These are phyloP conservation scores for Clarireedia hainanense DNA, from an alignment of 2,329 filamentous ascomycete genomes.

Conservation along the genomic window DNA sequence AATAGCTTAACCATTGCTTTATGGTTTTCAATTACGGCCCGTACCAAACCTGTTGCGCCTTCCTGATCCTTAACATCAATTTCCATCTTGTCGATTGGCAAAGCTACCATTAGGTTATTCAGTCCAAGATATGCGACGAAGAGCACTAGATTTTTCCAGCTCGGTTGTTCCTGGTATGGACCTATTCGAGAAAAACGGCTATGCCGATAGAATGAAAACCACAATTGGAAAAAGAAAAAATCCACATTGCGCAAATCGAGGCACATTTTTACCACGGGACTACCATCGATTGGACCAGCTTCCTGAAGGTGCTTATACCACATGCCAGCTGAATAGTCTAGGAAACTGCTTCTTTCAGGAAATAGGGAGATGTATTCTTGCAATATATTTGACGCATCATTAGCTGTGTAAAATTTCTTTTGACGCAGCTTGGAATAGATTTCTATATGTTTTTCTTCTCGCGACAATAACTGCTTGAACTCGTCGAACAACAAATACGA, in stretches of 20 bases:
- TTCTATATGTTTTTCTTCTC: background rate
- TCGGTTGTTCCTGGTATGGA: background rate
- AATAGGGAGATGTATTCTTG: constrained; percentile 1
- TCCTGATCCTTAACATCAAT: background rate
- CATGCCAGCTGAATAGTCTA: background rate
- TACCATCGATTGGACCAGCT: background rate
- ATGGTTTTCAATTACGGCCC: background rate
- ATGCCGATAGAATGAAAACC: background rate
- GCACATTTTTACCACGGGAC: background rate
- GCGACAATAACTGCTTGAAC: background rate
- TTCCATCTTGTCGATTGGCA: background rate
- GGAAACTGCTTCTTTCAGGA: background rate
- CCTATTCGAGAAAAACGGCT: too few relatives aligned
- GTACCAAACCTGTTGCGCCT: background rate
- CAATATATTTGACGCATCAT: background rate
- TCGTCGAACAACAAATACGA: constrained; percentile 5
- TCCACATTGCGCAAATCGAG: background rate
- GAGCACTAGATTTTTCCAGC: background rate
- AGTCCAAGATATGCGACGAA: background rate
- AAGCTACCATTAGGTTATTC: background rate
- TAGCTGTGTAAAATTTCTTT: background rate
- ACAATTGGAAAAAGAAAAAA: background rate
- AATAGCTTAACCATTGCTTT: background rate
- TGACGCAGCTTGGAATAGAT: background rate
- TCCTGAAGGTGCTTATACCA: background rate